A percentile compares a stretch with the other conserved stretches of the same genome.
Conservation (phyloP, 306 rosid species). For the Prunus persica region DNA sequence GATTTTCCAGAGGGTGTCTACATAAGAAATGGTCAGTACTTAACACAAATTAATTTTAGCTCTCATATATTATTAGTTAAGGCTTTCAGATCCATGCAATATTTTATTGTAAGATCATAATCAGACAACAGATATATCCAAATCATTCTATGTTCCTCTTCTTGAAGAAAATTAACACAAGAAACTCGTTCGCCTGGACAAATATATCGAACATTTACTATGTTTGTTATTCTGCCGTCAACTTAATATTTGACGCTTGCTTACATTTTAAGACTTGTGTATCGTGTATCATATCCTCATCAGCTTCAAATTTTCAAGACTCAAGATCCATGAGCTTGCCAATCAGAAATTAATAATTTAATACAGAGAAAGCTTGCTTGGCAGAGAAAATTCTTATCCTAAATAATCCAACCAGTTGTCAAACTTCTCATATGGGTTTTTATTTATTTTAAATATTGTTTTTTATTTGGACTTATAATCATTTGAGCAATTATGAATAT, state of each 20-base stretch:
- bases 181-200: too few relatives aligned
- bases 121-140: too few relatives aligned
- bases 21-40: conserved; percentile 55
- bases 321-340: not conserved
- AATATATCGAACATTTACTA: not conserved
- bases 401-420: not conserved
- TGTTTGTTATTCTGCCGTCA: not conserved
- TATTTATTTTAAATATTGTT: not conserved
- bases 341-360: too few relatives aligned
- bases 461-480: not conserved
- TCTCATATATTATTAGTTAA: not conserved
- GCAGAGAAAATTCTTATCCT: not conserved
- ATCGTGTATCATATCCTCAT: too few relatives aligned
- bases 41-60: not conserved
- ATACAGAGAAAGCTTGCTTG: not conserved
- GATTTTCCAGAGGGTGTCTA: conserved; percentile 60
- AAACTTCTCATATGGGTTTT: not conserved
- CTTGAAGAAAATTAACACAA: too few relatives aligned
- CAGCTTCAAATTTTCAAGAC: too few relatives aligned
- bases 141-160: too few relatives aligned
- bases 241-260: not conserved
- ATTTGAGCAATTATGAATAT: not conserved
- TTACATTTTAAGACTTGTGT: too few relatives aligned
- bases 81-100: not conserved
- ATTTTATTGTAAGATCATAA: not conserved